Evolutionary conservation across 495 filamentous ascomycete genomes (phyloP), one percentile per base, ranked within the genome.

Genomic region (Xylaria longipes): DNA sequence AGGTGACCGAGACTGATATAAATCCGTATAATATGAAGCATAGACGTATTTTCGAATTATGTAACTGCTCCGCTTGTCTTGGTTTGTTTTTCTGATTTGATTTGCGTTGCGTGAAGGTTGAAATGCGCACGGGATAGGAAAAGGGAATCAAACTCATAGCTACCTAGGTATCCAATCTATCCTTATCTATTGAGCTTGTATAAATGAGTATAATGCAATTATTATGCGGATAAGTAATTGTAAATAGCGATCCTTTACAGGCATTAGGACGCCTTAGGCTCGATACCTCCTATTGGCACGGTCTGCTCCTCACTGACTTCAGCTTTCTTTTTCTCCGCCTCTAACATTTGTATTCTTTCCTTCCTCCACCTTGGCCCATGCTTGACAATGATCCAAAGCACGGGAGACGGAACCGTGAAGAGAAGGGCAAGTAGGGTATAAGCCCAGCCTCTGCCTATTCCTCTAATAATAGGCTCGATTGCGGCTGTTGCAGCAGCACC

Each of bases 401-500:
- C 50, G 0, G 83, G 83, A 1, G 80, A 80, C 45, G 80, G 79
- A 9, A 75, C 65, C 7, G 80, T 74, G 45, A 82, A 76, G 6
- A 84, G 68, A 15, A 82, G 74, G 1, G 79, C 82, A 69, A 85
- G 80, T 25, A 84, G 81, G 0, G 85, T 86, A 45, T 78, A 87
- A 11, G 82, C 79, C 85, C 85, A 86, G 2, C 85, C 85, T 20
- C 77, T 65, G 17, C 86, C 86, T 71, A 85, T 76, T 5, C 64
- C 74, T 5, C 71, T 48, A n/a, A 87, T 78, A 73, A 88, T 81
- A 20, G 70, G 68, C 52, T 85, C 75, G 41, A 87, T 81, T 2
- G 85, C 71, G 0, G 85, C 85, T 29, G 82, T 80, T 7, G 80
- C 82, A 1, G 75, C 82, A 0, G 84, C 85, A 17, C 82, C 85